Evolutionary conservation across 495 filamentous ascomycete species (phyloP), one percentile per base, ranked within the genome.

Genomic region (Aspergillus heteromorphus): DNA sequence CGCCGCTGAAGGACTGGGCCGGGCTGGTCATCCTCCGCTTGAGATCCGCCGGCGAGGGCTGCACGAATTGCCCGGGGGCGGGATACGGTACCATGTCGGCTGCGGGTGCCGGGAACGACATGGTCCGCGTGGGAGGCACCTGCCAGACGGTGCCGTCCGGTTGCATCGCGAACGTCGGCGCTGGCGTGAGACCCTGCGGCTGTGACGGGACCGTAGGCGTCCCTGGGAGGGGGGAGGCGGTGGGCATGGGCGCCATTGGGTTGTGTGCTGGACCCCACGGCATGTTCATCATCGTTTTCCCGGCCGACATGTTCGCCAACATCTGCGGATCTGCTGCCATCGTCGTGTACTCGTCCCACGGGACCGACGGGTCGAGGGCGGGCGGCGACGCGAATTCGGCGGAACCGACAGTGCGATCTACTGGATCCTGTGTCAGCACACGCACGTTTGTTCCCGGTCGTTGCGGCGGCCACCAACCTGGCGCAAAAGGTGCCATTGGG

Each of bases 21-120:
- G 74, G 74, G 27, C 69, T 75, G n/a, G 73, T 74, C 66, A 77
- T 71, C 47, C 73, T 61, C 17, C 70, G 66, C 52, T 76, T 75
- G 25, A 72, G 57, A 51, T 77, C 74, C 1, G 70, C 62, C 4
- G 66, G 55, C 43, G 74, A 66, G n/a, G 68, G 68, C 13, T 55
- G 67, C 20, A 65, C 61, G 19, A 64, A 73, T 48, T 63, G 68
- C 16, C 34, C 59, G 11, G 67, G 65, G 23, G 59, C 70, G 10
- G 67, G 51, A 49, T 63, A 65, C 5, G 66, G 40, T 6, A 57
- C 31, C 63, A 74, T 66, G 10, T 72, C 70, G 1, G 43, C 23
- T 2, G 56, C 50, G 29, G 67, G 72, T 11, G 66, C 65, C 9
- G 72, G 69, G 40, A 70, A 73, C 14, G 69, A 70, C 72, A 76